A percentile compares a stretch with the other conserved stretches of the same genome.
Evolutionary conservation across 108 stramenopile species (phyloP).

Genomic region (Nitzschia sp.): DNA sequence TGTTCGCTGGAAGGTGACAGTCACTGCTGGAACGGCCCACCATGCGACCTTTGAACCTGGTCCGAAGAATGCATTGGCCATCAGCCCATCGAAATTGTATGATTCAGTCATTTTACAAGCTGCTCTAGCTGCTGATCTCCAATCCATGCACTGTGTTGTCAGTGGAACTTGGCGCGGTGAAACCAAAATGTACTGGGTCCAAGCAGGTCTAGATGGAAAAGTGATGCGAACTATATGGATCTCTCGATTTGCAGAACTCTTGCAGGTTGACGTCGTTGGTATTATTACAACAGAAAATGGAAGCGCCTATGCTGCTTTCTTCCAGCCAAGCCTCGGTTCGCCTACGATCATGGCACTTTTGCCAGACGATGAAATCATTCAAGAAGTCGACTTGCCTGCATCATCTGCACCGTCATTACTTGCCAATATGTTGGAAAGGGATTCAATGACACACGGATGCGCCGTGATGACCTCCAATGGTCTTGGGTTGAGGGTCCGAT

Average conservation of each 20-base stretch:
- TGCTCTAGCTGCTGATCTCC: slow-evolving; percentile 2
- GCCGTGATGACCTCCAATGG: slow-evolving; percentile 28
- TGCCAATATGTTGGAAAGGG: slow-evolving; percentile 30
- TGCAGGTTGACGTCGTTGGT: slow-evolving; percentile 19
- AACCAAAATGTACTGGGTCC: slow-evolving; percentile 31
- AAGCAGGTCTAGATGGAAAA: slow-evolving; percentile 6
- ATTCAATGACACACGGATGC: slow-evolving; percentile 44
- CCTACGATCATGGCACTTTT: slow-evolving; percentile 36
- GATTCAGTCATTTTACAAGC: slow-evolving; percentile 8
- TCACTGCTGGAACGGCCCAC: slow-evolving; percentile 11
- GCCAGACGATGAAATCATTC: slow-evolving; percentile 21
- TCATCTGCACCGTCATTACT: slow-evolving; percentile 29
- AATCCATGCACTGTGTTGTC: slow-evolving; percentile 26
- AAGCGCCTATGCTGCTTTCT: slow-evolving; percentile 38
- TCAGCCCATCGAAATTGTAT: neutral
- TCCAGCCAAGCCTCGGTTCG: slow-evolving; percentile 1
- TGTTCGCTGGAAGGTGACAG: slow-evolving; percentile 21
- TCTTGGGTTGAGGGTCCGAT: slow-evolving; percentile 30
- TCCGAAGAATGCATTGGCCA: neutral
- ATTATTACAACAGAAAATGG: slow-evolving; percentile 22
- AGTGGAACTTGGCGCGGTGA: slow-evolving; percentile 10
- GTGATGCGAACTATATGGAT: slow-evolving; percentile 36
- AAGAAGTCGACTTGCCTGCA: slow-evolving; percentile 45
- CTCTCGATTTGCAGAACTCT: slow-evolving; percentile 32
- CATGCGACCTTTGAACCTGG: slow-evolving; percentile 19